Conservation (phyloP, 2,329 filamentous ascomycete species). For the Neofusicoccum cordaticola region DNA sequence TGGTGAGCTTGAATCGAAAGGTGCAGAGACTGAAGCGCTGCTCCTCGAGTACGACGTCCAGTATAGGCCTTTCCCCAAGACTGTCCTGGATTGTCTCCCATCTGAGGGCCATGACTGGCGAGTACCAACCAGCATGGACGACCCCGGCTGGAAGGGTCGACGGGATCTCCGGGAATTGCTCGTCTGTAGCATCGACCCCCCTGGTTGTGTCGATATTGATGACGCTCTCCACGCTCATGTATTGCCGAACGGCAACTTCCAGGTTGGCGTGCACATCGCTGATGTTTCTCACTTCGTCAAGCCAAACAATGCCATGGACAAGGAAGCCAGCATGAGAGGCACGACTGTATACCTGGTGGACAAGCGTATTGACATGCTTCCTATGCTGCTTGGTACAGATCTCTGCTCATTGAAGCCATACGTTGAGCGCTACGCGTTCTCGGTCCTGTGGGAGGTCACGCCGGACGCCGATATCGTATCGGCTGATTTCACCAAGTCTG, state of each 20-base stretch:
- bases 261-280: constrained; percentile 97
- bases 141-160: constrained; percentile 83
- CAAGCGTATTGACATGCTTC: constrained; percentile 99
- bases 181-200: constrained; percentile 95
- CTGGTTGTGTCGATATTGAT: constrained; percentile 96
- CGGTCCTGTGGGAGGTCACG: constrained; percentile 73
- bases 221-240: constrained; percentile 86
- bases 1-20: constrained; percentile 92
- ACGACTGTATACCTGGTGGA: constrained; percentile 97
- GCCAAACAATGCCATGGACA: constrained; percentile 95
- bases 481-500: constrained; percentile 91
- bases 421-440: constrained; percentile 70
- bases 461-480: constrained; percentile 79
- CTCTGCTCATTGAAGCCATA: constrained; percentile 96
- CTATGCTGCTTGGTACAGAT: constrained; percentile 91
- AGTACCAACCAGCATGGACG: constrained; percentile 74
- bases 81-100: constrained; percentile 89
- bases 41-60: constrained; percentile 96
- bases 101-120: constrained; percentile 90
- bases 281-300: constrained; percentile 99
- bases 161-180: constrained; percentile 80
- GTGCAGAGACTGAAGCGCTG: constrained; percentile 94
- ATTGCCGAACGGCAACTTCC: constrained; percentile 87
- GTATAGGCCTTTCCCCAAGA: constrained; percentile 94
- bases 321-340: constrained; percentile 87